Percentiles rank a stretch among this genome's conserved stretches.
Evolutionary conservation across 1,284 basidiomycete genomes (phyloP).

Genomic region (Phlebopus sp.): DNA sequence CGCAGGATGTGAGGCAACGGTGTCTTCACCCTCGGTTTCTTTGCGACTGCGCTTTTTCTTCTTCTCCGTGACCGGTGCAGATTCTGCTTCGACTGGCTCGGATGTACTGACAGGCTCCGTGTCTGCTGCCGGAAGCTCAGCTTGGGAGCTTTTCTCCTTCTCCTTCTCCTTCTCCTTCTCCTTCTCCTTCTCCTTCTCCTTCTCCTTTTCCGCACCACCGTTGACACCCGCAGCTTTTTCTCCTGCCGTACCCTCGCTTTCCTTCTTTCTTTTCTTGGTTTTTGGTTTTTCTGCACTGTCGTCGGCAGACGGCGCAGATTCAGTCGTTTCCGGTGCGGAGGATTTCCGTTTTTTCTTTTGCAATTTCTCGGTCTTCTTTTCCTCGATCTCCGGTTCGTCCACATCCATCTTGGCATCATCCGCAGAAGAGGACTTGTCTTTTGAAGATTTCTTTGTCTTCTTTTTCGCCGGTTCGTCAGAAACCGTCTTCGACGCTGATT

Average conservation of each 20-base stretch:
- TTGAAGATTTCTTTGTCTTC: constrained; percentile 20
- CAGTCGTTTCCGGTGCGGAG: constrained; percentile 3
- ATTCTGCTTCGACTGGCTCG: not conserved
- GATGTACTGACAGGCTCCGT: not conserved
- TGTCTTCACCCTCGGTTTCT: not conserved
- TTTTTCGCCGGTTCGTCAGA: constrained; percentile 24
- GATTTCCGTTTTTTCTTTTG: constrained; percentile 10
- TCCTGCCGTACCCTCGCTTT: constrained; percentile 5
- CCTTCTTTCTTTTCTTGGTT: constrained; percentile 24
- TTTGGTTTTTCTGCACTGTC: constrained; percentile 11
- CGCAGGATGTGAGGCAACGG: not conserved
- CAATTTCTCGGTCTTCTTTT: constrained; percentile 15
- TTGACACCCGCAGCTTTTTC: constrained; percentile 5
- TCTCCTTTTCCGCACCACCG: constrained; percentile 27
- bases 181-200: constrained; percentile 31
- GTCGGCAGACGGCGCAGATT: not conserved
- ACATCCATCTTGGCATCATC: constrained; percentile 1
- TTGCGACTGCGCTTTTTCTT: not conserved
- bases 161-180: too few relatives aligned
- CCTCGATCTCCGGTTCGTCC: constrained; percentile 19
- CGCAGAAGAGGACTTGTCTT: not conserved
- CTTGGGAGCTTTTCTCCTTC: constrained; percentile 23
- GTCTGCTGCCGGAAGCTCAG: constrained; percentile 2
- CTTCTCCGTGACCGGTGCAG: not conserved
- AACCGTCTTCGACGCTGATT: constrained; percentile 1